Evolutionary conservation across 345 rosid species (phyloP), one percentile per base, ranked within the genome.

Genomic region (Eutrema heterophyllum): DNA sequence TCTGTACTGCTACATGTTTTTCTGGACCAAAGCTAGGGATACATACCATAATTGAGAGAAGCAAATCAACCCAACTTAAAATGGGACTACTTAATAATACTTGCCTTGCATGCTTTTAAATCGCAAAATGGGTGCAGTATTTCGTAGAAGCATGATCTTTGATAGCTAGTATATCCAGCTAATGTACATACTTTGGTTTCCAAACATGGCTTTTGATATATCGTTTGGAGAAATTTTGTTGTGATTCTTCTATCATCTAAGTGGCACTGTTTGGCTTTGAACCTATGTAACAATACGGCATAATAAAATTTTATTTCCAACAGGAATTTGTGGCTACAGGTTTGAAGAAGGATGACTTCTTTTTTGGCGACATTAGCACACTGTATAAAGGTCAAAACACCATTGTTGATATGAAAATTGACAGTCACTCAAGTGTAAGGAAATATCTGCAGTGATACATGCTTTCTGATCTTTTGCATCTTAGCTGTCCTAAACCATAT

Each of bases 311-410:
- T 77, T 76, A 24, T 13, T 68, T 32, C 44, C 61, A 61, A 72
- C 89, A 92, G 93, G 92, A 82, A 43, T 83, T 86, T 50, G 85
- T 90, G 65, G 93, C 90, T 36, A 88, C 91, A 45, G 93, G 93
- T 39, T 70, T 89, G 76, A 85, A 86, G 78, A 86, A 80, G 76
- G 92, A 85, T 68, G 81, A 85, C 54, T 50, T 78, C 39, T 87
- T 89, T 71, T 66, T 81, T 46, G 97, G 92, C 43, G 96, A 92
- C 79, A 86, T 92, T 64, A 88, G 74, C 80, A 84, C 87, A 3
- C 53, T 82, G 26, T 86, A 85, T 77, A 88, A 79, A 86, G 82
- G 86, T 74, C 78, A 79, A 80, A 88, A 83, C 49, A 83, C 93
- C 76, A 75, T 67, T 46, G 91, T 88, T 79, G 93, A 92, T 79